A percentile compares a stretch with the other conserved stretches of the same genome.
phyloP scores from a whole-genome alignment of 805 yeast species.

The Metschnikowia baotianmanensis region DNA sequence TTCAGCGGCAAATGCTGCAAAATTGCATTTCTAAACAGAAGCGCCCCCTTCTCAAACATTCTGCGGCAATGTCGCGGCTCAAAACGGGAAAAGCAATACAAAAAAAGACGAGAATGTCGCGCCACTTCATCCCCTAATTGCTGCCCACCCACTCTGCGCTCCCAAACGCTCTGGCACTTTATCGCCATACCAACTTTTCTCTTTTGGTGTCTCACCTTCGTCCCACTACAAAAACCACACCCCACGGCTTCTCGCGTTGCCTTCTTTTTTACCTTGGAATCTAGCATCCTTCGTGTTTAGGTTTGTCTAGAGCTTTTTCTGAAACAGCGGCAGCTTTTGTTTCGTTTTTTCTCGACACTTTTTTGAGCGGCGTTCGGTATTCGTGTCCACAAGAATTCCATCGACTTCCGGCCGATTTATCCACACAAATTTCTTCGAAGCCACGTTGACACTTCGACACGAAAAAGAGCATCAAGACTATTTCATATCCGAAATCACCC shows the following conservation, averaged over 20 bases:
- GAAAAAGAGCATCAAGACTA: neutral
- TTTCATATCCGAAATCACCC: neutral
- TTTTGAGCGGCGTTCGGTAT: slow-evolving; percentile 9
- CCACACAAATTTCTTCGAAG: slow-evolving; percentile 1
- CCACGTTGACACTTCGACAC: neutral
- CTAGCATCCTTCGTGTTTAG: slow-evolving; percentile 8
- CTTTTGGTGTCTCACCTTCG: slow-evolving; percentile 14
- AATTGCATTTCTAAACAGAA: neutral
- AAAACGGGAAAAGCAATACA: slow-evolving; percentile 7
- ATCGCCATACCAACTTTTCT: slow-evolving; percentile 9
- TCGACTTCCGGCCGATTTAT: slow-evolving; percentile 7
- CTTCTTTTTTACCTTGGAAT: slow-evolving; percentile 8
- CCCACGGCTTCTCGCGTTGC: slow-evolving; percentile 10
- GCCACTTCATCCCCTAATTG: slow-evolving; percentile 21
- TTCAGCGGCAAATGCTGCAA: slow-evolving; percentile 2
- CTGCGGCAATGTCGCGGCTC: slow-evolving; percentile 5
- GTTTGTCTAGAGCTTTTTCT: slow-evolving; percentile 7
- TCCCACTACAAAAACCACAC: slow-evolving; percentile 9
- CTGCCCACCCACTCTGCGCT: slow-evolving; percentile 20
- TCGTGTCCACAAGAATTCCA: slow-evolving; percentile 9
- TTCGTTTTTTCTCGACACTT: slow-evolving; percentile 1
- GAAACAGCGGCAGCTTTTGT: slow-evolving; percentile 9
- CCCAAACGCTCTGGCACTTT: slow-evolving; percentile 15
- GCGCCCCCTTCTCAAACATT: slow-evolving; percentile 1
- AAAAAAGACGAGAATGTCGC: slow-evolving; percentile 20